A percentile compares a stretch with the other conserved stretches of the same genome.
These are phyloP conservation scores for Edhazardia aedis DNA, from an alignment of 371 early-diverging fungal genomes.

Conservation along the genomic window DNA sequence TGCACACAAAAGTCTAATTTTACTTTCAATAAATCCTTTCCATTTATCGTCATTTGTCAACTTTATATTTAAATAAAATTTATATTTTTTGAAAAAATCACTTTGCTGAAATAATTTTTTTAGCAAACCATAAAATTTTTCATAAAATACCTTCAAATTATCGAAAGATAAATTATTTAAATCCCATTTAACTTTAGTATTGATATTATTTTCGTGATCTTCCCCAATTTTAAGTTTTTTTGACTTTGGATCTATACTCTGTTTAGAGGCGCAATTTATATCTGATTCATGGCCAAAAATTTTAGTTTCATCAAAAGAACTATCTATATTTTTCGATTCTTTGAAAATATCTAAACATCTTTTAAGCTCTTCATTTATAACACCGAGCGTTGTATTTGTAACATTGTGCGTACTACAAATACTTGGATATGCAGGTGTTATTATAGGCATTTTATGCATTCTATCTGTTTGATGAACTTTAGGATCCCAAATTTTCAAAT, in stretches of 20 bases:
- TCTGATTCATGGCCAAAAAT: too few species aligned
- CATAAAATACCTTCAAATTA: too few species aligned
- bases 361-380: slow-evolving; percentile 63
- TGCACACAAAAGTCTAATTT: slow-evolving; percentile 62
- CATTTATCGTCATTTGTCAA: too few species aligned
- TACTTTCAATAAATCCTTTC: slow-evolving; percentile 73
- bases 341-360: slow-evolving; percentile 22
- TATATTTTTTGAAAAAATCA: too few species aligned
- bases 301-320: not conserved
- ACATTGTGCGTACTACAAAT: slow-evolving; percentile 98
- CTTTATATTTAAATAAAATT: too few species aligned
- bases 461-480: slow-evolving; percentile 62
- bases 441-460: slow-evolving; percentile 87
- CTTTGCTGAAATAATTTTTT: too few species aligned
- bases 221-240: slow-evolving; percentile 53
- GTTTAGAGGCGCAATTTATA: not conserved
- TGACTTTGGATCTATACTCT: slow-evolving; percentile 49
- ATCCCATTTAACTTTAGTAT: too few species aligned
- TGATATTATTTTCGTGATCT: slow-evolving; percentile 49
- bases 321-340: slow-evolving; percentile 2
- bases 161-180: too few species aligned
- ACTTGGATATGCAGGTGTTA: slow-evolving; percentile 95
- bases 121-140: too few species aligned
- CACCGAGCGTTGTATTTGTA: slow-evolving; percentile 58
- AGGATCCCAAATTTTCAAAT: slow-evolving; percentile 89